Conservation (phyloP, 257 asterid species). For the Solanum pinnatisectum region DNA sequence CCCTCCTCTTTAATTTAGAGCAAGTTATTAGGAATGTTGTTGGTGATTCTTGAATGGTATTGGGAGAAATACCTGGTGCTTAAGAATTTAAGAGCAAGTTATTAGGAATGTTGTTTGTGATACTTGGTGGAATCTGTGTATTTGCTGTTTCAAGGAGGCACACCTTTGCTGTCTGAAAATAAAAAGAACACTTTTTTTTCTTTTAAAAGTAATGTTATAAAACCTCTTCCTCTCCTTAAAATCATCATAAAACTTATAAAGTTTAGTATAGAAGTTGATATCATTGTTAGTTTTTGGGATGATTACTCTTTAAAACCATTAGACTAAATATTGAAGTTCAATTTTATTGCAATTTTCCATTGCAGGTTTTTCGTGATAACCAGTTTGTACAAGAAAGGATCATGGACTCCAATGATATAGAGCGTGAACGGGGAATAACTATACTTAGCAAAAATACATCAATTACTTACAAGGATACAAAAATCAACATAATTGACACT, state of each 20-base stretch:
- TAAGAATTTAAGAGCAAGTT: neutral
- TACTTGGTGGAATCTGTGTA: neutral
- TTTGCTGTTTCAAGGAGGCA: neutral
- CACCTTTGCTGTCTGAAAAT: neutral
- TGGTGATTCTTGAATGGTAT: neutral
- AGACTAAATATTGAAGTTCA: neutral
- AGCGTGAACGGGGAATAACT: conserved; percentile 98
- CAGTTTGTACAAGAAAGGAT: conserved; percentile 90
- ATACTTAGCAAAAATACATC: conserved; percentile 98
- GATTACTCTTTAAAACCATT: neutral
- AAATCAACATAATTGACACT: conserved; percentile 91
- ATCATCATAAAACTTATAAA: neutral
- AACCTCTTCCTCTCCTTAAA: neutral
- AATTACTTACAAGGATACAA: conserved; percentile 72
- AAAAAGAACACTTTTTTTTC: neutral
- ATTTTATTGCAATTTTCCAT: conserved; percentile 2
- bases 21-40: neutral
- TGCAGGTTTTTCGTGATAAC: conserved; percentile 95
- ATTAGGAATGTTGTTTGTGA: neutral
- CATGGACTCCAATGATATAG: conserved; percentile 97
- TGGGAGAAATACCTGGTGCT: neutral
- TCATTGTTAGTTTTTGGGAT: neutral
- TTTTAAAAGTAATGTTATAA: neutral
- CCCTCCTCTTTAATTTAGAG: neutral
- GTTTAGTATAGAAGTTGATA: neutral